These are phyloP conservation scores for Coccomyxa subellipsoidea DNA, from an alignment of 163 green algal genomes.

Conservation along the genomic window DNA sequence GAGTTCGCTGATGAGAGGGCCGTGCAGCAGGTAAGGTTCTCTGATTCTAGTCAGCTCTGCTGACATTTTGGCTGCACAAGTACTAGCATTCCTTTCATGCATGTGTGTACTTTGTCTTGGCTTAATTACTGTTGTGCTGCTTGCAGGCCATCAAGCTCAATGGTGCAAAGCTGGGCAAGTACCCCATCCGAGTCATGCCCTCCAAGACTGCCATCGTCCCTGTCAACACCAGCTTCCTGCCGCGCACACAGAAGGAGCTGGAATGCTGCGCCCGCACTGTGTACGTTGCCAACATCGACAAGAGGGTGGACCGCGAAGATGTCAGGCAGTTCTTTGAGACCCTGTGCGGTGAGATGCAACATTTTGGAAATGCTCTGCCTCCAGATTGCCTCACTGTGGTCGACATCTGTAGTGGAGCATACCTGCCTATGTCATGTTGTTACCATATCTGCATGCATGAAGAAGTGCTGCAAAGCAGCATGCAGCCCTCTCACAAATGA, in stretches of 20 bases:
- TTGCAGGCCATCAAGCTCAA: conserved; percentile 69
- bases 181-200: conserved; percentile 77
- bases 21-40: conserved; percentile 20
- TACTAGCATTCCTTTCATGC: too few relatives aligned
- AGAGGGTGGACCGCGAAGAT: conserved; percentile 73
- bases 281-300: conserved; percentile 82
- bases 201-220: conserved; percentile 96
- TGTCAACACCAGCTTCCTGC: conserved; percentile 91
- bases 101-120: neutral
- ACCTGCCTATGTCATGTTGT: too few relatives aligned
- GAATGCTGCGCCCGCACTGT: conserved; percentile 79
- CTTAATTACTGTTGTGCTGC: neutral
- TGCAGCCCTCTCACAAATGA: too few relatives aligned
- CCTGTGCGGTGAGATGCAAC: conserved; percentile 75
- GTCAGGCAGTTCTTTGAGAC: conserved; percentile 86
- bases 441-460: too few relatives aligned
- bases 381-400: too few relatives aligned
- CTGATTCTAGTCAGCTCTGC: neutral
- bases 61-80: too few relatives aligned
- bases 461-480: too few relatives aligned
- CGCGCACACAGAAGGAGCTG: conserved; percentile 63
- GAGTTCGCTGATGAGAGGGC: conserved; percentile 79
- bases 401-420: too few relatives aligned
- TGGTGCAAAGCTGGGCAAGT: conserved; percentile 72
- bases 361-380: neutral